Percentiles rank a stretch among this genome's conserved stretches.
phyloP scores from a whole-genome alignment of 2,329 filamentous ascomycete species.

The Aspergillus neotritici region DNA sequence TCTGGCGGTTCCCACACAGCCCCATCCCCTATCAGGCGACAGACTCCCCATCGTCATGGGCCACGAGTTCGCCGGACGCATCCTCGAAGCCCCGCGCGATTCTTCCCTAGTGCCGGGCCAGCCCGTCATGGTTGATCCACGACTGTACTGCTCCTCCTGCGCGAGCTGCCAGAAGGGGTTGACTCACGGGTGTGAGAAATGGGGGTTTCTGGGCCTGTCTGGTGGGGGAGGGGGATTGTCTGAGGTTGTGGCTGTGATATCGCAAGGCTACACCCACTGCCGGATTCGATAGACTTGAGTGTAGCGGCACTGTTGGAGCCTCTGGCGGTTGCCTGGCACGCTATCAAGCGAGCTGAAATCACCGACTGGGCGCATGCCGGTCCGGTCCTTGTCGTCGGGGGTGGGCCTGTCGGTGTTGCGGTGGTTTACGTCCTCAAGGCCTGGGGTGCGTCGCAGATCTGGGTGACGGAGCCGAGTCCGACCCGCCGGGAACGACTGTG shows the following conservation, averaged over 20 bases:
- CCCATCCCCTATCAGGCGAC: conserved; percentile 6
- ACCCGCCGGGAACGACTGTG: conserved; percentile 1
- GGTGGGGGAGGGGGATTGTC: conserved; percentile 10
- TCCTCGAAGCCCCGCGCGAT: conserved; percentile 1
- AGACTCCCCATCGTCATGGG: conserved; percentile 10
- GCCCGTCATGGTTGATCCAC: conserved; percentile 10
- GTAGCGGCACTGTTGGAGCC: conserved; percentile 12
- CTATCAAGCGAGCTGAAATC: background rate
- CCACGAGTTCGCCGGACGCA: conserved; percentile 10
- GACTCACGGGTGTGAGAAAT: conserved; percentile 8
- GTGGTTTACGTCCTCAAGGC: conserved; percentile 4
- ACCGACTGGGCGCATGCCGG: background rate
- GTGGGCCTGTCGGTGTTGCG: conserved; percentile 4
- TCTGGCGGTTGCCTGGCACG: conserved; percentile 10
- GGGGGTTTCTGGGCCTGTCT: conserved; percentile 11
- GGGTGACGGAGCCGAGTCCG: conserved; percentile 6
- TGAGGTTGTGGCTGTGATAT: conserved; percentile 5
- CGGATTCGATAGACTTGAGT: conserved; percentile 4
- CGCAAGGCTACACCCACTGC: conserved; percentile 3
- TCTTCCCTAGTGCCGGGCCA: conserved; percentile 1
- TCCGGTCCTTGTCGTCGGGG: conserved; percentile 4
- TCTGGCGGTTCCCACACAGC: conserved; percentile 2
- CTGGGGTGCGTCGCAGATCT: conserved; percentile 1
- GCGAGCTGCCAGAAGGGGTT: conserved; percentile 1
- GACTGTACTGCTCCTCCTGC: conserved; percentile 9